Evolutionary conservation across 352 stramenopile species (phyloP).

Genomic region (Aphanomyces cochlioides): DNA sequence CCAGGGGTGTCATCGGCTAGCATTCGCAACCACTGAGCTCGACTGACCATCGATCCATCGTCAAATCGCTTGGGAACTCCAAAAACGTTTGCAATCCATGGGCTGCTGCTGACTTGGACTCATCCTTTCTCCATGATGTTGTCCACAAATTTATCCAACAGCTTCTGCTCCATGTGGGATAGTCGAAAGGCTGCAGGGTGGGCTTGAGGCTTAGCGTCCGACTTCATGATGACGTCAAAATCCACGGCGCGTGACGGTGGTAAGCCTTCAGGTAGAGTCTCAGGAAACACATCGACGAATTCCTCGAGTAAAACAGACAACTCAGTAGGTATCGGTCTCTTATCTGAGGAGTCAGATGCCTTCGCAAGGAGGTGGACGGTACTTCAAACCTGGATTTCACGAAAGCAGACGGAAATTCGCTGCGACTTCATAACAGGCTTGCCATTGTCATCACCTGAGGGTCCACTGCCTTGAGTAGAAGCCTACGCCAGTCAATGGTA

Average conservation of each 20-base stretch:
- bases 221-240: constrained; percentile 20
- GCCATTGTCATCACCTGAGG: too few relatives aligned
- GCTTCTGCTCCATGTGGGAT: constrained; percentile 20
- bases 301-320: not conserved
- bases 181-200: constrained; percentile 5
- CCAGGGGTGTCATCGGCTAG: constrained; percentile 8
- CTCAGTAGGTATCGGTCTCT: not conserved
- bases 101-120: constrained; percentile 31
- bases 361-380: too few relatives aligned
- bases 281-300: constrained; percentile 15
- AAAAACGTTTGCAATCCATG: constrained; percentile 34
- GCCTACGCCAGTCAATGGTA: constrained; percentile 20
- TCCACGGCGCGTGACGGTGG: constrained; percentile 6
- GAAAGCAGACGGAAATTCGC: too few relatives aligned
- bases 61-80: constrained; percentile 31
- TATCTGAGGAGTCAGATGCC: too few relatives aligned
- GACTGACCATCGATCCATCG: constrained; percentile 20
- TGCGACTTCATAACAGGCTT: too few relatives aligned
- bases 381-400: too few relatives aligned
- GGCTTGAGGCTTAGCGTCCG: not conserved
- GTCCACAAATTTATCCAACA: constrained; percentile 26
- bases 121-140: constrained; percentile 28
- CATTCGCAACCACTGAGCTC: constrained; percentile 25
- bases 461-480: too few relatives aligned
- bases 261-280: not conserved